Evolutionary conservation across 371 early-diverging fungal genomes (phyloP).

Genomic region (Umbelopsis sp.): DNA sequence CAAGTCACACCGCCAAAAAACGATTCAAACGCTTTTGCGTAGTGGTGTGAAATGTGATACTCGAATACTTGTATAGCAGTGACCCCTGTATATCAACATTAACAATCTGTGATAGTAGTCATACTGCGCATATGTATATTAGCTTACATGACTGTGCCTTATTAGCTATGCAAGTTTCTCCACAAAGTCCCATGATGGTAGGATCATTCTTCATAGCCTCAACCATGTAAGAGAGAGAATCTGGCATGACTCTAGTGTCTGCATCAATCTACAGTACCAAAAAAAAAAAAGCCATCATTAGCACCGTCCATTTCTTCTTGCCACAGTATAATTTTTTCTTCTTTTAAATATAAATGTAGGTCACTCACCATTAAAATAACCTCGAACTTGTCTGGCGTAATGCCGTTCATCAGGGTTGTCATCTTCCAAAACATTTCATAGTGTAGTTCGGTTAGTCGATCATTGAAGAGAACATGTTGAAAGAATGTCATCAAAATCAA

Average conservation of each 20-base stretch:
- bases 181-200: conserved; percentile 75
- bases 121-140: conserved; percentile 29
- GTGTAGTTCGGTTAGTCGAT: conserved; percentile 80
- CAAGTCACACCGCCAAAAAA: conserved; percentile 95
- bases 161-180: conserved; percentile 76
- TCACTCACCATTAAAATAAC: conserved; percentile 67
- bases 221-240: conserved; percentile 65
- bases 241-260: conserved; percentile 67
- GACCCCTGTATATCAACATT: conserved; percentile 48
- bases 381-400: conserved; percentile 70
- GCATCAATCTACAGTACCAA: conserved; percentile 60
- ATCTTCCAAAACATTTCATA: conserved; percentile 79
- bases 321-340: too few relatives aligned
- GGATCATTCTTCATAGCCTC: conserved; percentile 66
- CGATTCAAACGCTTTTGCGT: conserved; percentile 97
- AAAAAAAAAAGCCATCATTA: background rate
- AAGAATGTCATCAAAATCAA: conserved; percentile 86
- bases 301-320: background rate
- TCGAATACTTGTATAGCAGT: conserved; percentile 97
- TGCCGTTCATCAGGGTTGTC: conserved; percentile 47
- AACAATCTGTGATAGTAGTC: background rate
- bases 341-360: background rate
- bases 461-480: conserved; percentile 71
- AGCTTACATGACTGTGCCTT: conserved; percentile 65
- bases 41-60: conserved; percentile 96